Evolutionary conservation across 2,329 filamentous ascomycete genomes (phyloP).

Genomic region (Curvularia spicifera): DNA sequence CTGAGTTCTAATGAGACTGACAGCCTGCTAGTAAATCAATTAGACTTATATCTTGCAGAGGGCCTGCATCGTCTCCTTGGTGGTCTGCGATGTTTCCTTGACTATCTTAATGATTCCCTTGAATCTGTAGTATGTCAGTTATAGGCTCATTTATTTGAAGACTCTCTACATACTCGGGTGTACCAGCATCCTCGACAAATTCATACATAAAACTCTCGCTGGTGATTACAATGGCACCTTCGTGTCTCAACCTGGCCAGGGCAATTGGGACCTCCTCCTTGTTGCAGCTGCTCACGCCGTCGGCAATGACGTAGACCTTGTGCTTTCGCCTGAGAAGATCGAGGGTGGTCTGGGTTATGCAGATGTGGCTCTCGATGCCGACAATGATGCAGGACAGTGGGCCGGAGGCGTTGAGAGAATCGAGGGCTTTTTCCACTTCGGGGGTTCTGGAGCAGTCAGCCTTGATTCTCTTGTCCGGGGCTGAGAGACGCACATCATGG

Average conservation of each 20-base stretch:
- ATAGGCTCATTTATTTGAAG: not conserved
- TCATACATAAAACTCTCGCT: conserved; percentile 93
- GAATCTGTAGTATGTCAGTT: conserved; percentile 58
- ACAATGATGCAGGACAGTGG: conserved; percentile 70
- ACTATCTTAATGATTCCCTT: conserved; percentile 75
- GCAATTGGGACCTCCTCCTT: conserved; percentile 80
- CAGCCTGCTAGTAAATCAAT: not conserved
- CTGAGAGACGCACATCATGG: conserved; percentile 66
- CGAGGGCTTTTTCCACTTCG: conserved; percentile 60
- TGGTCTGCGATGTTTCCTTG: conserved; percentile 75
- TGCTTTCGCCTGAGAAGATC: conserved; percentile 79
- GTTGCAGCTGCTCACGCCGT: conserved; percentile 90
- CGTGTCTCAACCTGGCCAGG: conserved; percentile 74
- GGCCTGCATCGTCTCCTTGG: conserved; percentile 70
- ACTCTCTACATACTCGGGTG: conserved; percentile 58
- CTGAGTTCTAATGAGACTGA: too few relatives aligned
- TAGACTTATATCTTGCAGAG: conserved; percentile 64
- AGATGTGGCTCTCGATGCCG: conserved; percentile 93
- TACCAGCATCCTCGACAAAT: conserved; percentile 79
- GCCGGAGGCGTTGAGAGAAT: conserved; percentile 40
- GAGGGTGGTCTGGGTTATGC: conserved; percentile 84
- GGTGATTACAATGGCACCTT: conserved; percentile 79
- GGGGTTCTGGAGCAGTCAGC: conserved; percentile 57
- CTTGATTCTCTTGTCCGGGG: not conserved
- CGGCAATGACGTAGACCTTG: conserved; percentile 83